A percentile compares a stretch with the other conserved stretches of the same genome.
phyloP scores from a whole-genome alignment of 495 filamentous ascomycete species.

The Neurospora sp. region DNA sequence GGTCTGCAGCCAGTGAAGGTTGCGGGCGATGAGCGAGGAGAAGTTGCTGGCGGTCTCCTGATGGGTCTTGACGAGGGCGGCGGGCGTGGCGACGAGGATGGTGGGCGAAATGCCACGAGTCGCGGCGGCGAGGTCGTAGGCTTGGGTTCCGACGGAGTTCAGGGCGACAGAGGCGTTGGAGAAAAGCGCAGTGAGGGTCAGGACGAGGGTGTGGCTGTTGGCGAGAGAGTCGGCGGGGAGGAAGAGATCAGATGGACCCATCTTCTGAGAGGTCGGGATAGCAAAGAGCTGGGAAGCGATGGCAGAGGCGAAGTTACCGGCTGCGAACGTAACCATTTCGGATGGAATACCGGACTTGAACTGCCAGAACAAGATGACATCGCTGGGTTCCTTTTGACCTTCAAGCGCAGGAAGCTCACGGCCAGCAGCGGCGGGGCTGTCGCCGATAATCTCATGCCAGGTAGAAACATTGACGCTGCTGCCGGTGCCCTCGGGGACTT shows the following conservation, averaged over 20 bases:
- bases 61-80: slow-evolving; percentile 59
- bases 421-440: slow-evolving; percentile 38
- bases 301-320: slow-evolving; percentile 70
- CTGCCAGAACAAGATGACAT: slow-evolving; percentile 53
- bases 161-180: slow-evolving; percentile 78
- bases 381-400: slow-evolving; percentile 37
- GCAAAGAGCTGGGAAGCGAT: slow-evolving; percentile 66
- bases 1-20: slow-evolving; percentile 55
- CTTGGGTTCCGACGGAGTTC: slow-evolving; percentile 68
- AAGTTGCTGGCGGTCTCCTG: slow-evolving; percentile 35
- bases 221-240: slow-evolving; percentile 79
- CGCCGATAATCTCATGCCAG: slow-evolving; percentile 77
- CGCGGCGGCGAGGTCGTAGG: slow-evolving; percentile 59
- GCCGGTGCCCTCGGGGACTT: slow-evolving; percentile 63
- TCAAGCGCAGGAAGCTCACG: slow-evolving; percentile 34
- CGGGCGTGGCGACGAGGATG: slow-evolving; percentile 67
- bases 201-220: slow-evolving; percentile 63
- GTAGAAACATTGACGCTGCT: slow-evolving; percentile 65
- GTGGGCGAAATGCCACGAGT: slow-evolving; percentile 69
- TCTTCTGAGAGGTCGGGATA: slow-evolving; percentile 61
- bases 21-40: slow-evolving; percentile 30
- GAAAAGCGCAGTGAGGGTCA: slow-evolving; percentile 74
- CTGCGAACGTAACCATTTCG: slow-evolving; percentile 66
- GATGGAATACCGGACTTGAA: slow-evolving; percentile 38
- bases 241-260: slow-evolving; percentile 67